Evolutionary conservation across 352 stramenopile species (phyloP).

Genomic region (Phytophthora kernoviae): DNA sequence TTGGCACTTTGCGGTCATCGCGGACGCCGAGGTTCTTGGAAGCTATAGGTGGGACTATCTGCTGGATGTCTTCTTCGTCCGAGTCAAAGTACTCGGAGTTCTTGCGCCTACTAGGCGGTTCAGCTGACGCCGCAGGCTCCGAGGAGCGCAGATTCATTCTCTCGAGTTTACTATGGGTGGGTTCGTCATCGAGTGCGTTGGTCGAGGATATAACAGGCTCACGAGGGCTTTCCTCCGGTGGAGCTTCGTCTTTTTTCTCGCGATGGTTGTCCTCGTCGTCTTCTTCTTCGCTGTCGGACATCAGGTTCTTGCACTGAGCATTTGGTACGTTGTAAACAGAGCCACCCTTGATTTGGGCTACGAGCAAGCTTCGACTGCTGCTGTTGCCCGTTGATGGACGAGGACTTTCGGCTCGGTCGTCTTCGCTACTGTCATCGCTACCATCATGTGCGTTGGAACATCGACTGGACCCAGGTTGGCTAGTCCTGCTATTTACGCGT

Average conservation of each 20-base stretch:
- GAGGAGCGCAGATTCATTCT: constrained; percentile 5
- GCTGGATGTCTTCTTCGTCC: constrained; percentile 48
- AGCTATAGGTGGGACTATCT: constrained; percentile 2
- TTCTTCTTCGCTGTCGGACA: constrained; percentile 43
- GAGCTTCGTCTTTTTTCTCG: constrained; percentile 37
- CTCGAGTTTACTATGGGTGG: constrained; percentile 9
- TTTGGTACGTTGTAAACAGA: constrained; percentile 22
- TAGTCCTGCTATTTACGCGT: constrained; percentile 2
- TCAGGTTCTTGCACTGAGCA: constrained; percentile 17
- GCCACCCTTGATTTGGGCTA: constrained; percentile 66
- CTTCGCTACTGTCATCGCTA: constrained; percentile 35
- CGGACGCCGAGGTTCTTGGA: constrained; percentile 10
- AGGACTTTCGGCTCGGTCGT: constrained; percentile 27
- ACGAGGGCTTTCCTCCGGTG: constrained; percentile 49
- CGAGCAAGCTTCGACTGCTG: constrained; percentile 41
- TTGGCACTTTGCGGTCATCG: constrained; percentile 12
- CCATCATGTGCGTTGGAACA: constrained; percentile 11
- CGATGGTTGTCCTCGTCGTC: constrained; percentile 31
- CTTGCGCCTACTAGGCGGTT: constrained; percentile 15
- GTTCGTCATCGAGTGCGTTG: constrained; percentile 20
- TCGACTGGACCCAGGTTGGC: constrained; percentile 2
- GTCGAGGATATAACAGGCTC: constrained; percentile 21
- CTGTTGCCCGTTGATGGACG: constrained; percentile 30
- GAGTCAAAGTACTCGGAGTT: constrained; percentile 67
- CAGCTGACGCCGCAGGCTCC: not conserved